A percentile compares a stretch with the other conserved stretches of the same genome.
Conservation (phyloP, 2,329 filamentous ascomycete genomes). For the Venturia pyrina region DNA sequence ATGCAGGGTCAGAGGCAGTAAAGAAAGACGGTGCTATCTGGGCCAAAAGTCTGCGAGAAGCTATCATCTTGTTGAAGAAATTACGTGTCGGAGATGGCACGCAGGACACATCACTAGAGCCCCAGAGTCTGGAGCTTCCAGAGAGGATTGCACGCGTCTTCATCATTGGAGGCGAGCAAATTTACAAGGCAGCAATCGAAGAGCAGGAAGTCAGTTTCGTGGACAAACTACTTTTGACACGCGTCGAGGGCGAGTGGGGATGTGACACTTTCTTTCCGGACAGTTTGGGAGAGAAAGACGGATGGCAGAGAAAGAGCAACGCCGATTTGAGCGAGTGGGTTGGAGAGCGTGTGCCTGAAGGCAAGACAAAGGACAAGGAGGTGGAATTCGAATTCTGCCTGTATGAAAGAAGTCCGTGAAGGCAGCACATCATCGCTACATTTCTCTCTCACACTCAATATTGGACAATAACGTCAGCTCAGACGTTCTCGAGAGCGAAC, state of each 20-base stretch:
- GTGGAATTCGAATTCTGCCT: conserved; percentile 62
- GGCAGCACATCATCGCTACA: background rate
- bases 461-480: background rate
- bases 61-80: conserved; percentile 34
- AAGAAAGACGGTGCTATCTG: conserved; percentile 39
- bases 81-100: conserved; percentile 16
- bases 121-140: conserved; percentile 11
- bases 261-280: conserved; percentile 68
- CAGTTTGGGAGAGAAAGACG: conserved; percentile 29
- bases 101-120: conserved; percentile 10
- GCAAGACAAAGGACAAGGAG: conserved; percentile 51
- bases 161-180: conserved; percentile 81
- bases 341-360: conserved; percentile 52
- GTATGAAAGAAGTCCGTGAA: conserved; percentile 44
- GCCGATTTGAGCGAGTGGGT: conserved; percentile 52
- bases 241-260: conserved; percentile 57
- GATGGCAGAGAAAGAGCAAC: conserved; percentile 46
- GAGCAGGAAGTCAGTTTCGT: conserved; percentile 20
- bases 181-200: conserved; percentile 64
- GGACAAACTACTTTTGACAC: conserved; percentile 53
- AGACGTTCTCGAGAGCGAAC: background rate
- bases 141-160: conserved; percentile 52
- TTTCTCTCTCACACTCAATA: background rate
- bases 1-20: conserved; percentile 2
- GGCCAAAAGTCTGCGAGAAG: conserved; percentile 48